Conservation (phyloP, 371 early-diverging fungal species). For the Lichtheimia hyalospora region DNA sequence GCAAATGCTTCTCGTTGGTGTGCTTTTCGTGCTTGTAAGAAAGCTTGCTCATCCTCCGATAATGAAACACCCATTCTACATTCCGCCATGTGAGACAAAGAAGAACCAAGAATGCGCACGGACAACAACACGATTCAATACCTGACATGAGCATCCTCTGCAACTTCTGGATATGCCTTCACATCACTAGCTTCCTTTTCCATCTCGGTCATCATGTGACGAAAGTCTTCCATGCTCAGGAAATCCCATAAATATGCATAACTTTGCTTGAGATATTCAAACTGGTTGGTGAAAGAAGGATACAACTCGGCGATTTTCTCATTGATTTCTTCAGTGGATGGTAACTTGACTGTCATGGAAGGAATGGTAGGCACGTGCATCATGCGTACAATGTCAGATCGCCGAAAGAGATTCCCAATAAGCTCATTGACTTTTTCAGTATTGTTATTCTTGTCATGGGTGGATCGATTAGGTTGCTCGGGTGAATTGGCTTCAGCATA, state of each 20-base stretch:
- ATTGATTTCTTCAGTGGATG: slow-evolving; percentile 19
- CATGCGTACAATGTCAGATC: neutral
- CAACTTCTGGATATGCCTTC: slow-evolving; percentile 29
- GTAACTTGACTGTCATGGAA: slow-evolving; percentile 1
- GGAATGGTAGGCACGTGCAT: neutral
- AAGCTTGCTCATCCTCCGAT: slow-evolving; percentile 50
- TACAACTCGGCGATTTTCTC: slow-evolving; percentile 20
- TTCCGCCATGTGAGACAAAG: no score
- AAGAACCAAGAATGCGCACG: no score
- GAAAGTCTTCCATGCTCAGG: slow-evolving; percentile 35
- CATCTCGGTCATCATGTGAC: slow-evolving; percentile 25
- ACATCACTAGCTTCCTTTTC: slow-evolving; percentile 21
- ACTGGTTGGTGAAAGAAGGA: slow-evolving; percentile 24
- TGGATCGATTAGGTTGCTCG: no score
- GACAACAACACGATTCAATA: neutral
- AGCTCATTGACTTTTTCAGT: neutral
- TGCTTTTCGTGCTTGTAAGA: slow-evolving; percentile 45
- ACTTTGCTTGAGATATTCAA: slow-evolving; percentile 25
- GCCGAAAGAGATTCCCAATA: neutral
- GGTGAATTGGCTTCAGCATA: no score
- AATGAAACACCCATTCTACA: slow-evolving; percentile 37
- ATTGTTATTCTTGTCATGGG: no score
- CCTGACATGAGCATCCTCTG: slow-evolving; percentile 32
- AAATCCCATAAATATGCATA: slow-evolving; percentile 37
- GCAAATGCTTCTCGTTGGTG: slow-evolving; percentile 61